These are phyloP conservation scores for Penicillium roqueforti DNA, from an alignment of 495 filamentous ascomycete species.

Conservation along the genomic window DNA sequence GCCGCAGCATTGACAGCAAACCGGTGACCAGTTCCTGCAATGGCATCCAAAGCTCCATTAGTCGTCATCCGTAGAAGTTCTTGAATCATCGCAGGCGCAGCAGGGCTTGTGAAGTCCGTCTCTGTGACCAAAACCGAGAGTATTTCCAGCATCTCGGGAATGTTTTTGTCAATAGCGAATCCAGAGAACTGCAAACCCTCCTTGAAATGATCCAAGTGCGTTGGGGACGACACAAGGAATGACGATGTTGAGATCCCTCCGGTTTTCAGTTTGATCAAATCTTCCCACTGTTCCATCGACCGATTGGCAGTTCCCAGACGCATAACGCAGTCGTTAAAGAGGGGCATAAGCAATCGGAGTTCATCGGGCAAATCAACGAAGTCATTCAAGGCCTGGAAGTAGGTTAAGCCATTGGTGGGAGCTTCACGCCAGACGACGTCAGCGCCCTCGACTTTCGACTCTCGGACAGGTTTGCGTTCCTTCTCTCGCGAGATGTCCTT, in stretches of 20 bases:
- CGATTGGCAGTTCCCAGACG: constrained; percentile 80
- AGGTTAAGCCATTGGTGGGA: constrained; percentile 91
- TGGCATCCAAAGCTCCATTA: constrained; percentile 84
- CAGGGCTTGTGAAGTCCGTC: constrained; percentile 80
- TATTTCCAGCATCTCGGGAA: constrained; percentile 86
- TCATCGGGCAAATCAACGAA: constrained; percentile 80
- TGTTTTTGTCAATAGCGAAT: constrained; percentile 81
- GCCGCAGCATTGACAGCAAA: constrained; percentile 81
- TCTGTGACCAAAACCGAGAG: constrained; percentile 74
- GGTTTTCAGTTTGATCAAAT: constrained; percentile 91
- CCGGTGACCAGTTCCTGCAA: constrained; percentile 81
- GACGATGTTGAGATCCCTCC: constrained; percentile 83
- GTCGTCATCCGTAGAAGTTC: constrained; percentile 80
- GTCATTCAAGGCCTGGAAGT: constrained; percentile 83
- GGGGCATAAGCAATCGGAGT: constrained; percentile 75
- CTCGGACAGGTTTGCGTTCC: constrained; percentile 62
- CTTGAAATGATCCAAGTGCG: constrained; percentile 59
- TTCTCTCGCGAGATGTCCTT: constrained; percentile 80
- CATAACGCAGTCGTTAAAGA: constrained; percentile 92
- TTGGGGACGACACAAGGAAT: constrained; percentile 69
- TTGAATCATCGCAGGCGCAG: constrained; percentile 74
- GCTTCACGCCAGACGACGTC: constrained; percentile 88
- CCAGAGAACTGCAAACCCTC: constrained; percentile 83
- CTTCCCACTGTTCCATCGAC: constrained; percentile 92
- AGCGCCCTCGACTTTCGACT: constrained; percentile 60